Conservation (phyloP, 768 basidiomycete species). For the Lyophyllum decastes region DNA sequence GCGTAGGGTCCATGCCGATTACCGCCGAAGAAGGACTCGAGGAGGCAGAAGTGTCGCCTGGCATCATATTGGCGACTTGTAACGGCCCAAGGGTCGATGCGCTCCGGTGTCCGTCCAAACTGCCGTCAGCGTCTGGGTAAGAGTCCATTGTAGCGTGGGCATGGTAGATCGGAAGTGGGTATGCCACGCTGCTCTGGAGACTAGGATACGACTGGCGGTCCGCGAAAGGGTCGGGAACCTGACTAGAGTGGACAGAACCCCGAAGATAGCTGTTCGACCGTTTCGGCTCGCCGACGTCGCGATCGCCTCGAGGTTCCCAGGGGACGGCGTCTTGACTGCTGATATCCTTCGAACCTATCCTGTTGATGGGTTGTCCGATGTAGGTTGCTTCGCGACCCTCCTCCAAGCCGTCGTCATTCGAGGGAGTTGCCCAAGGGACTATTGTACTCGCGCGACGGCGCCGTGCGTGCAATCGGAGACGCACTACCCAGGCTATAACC, state of each 20-base stretch:
- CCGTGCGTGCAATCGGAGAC: conserved; percentile 36
- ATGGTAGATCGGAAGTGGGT: conserved; percentile 20
- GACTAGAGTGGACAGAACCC: conserved; percentile 19
- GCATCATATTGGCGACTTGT: conserved; percentile 48
- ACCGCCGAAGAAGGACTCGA: conserved; percentile 30
- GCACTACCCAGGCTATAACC: conserved; percentile 50
- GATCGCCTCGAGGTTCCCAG: conserved; percentile 40
- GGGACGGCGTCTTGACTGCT: conserved; percentile 28
- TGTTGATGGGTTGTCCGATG: conserved; percentile 22
- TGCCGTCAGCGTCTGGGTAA: conserved; percentile 20
- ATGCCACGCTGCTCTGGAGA: conserved; percentile 20
- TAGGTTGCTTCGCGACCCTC: conserved; percentile 19
- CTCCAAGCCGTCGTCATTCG: conserved; percentile 24
- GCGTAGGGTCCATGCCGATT: conserved; percentile 15
- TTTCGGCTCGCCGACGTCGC: conserved; percentile 44
- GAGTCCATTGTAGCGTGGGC: conserved; percentile 22
- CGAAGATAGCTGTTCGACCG: conserved; percentile 29
- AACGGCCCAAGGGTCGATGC: conserved; percentile 42
- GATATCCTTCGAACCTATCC: conserved; percentile 21
- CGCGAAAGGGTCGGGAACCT: conserved; percentile 19
- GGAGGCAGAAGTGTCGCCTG: conserved; percentile 44
- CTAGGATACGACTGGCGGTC: conserved; percentile 22
- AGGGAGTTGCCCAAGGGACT: conserved; percentile 35
- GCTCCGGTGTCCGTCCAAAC: conserved; percentile 28
- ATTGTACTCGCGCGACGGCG: conserved; percentile 34